Conservation (phyloP, 495 filamentous ascomycete genomes). For the Penicillium daleae region DNA sequence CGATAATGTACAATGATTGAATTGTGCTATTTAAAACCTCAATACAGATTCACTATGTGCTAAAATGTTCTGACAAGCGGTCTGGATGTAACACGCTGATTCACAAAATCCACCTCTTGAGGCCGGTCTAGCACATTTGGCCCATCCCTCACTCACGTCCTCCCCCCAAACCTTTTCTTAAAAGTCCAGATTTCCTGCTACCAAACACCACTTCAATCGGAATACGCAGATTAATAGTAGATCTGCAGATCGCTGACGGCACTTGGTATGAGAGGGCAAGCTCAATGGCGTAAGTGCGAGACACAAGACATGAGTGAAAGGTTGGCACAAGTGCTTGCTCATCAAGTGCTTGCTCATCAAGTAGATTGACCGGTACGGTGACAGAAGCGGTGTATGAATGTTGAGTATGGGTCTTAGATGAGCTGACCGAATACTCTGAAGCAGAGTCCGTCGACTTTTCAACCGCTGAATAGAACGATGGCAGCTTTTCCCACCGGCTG, state of each 20-base stretch:
- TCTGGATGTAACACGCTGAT: too few relatives aligned
- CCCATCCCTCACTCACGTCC: too few relatives aligned
- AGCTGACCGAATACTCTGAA: neutral
- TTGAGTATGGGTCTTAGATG: neutral
- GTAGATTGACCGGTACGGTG: constrained; percentile 68
- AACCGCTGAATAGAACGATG: constrained; percentile 9
- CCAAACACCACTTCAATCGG: neutral
- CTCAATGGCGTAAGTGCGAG: constrained; percentile 69
- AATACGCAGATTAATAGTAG: neutral
- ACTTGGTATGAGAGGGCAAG: constrained; percentile 50
- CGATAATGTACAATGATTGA: neutral
- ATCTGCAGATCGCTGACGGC: constrained; percentile 3
- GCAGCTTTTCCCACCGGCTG: constrained; percentile 58
- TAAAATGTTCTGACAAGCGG: neutral
- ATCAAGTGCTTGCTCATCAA: constrained; percentile 62
- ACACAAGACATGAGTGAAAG: constrained; percentile 79
- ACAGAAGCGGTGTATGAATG: constrained; percentile 60
- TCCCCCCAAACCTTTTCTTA: too few relatives aligned
- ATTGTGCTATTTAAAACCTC: neutral
- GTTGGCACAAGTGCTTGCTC: constrained; percentile 70
- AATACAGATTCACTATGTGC: neutral
- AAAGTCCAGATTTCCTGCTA: neutral
- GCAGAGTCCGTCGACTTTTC: neutral
- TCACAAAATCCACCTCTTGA: neutral
- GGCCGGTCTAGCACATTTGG: too few relatives aligned